Evolutionary conservation across 1,139 yeast genomes (phyloP).

Genomic region (Lodderomyces elongisporus): DNA sequence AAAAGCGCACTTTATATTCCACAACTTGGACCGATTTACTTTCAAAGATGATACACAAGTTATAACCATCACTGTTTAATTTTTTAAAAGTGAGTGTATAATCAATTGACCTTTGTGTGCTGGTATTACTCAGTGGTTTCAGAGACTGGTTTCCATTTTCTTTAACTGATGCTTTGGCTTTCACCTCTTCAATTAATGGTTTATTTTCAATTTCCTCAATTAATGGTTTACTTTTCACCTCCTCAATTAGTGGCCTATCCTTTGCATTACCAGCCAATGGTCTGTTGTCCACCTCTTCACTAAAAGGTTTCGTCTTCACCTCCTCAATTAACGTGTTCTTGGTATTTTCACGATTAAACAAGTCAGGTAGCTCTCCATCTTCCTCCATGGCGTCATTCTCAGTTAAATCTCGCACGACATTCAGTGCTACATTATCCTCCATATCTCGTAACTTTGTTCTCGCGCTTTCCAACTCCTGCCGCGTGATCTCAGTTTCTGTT

Average conservation of each 20-base stretch:
- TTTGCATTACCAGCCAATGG: no score
- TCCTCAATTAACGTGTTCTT: conserved; percentile 34
- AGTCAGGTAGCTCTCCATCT: conserved; percentile 13
- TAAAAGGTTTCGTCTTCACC: conserved; percentile 15
- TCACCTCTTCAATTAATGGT: no score
- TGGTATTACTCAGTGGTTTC: no score
- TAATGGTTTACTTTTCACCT: no score
- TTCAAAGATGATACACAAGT: conserved; percentile 2
- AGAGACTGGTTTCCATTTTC: no score
- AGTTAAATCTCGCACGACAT: conserved; percentile 29
- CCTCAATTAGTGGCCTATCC: no score
- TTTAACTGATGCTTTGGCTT: no score
- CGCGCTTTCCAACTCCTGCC: conserved; percentile 30
- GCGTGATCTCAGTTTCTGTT: conserved; percentile 29
- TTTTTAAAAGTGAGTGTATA: conserved; percentile 2
- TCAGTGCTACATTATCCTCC: conserved; percentile 36
- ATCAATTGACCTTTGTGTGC: background rate
- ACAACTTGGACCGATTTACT: background rate
- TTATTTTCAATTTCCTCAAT: background rate
- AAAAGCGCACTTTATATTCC: background rate
- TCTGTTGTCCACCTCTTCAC: no score
- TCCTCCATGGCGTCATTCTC: conserved; percentile 15
- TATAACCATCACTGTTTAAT: conserved; percentile 1
- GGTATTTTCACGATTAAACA: conserved; percentile 15
- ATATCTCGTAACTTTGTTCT: conserved; percentile 30